Conservation (phyloP, 768 basidiomycete genomes). For the Butyriboletus loyo region DNA sequence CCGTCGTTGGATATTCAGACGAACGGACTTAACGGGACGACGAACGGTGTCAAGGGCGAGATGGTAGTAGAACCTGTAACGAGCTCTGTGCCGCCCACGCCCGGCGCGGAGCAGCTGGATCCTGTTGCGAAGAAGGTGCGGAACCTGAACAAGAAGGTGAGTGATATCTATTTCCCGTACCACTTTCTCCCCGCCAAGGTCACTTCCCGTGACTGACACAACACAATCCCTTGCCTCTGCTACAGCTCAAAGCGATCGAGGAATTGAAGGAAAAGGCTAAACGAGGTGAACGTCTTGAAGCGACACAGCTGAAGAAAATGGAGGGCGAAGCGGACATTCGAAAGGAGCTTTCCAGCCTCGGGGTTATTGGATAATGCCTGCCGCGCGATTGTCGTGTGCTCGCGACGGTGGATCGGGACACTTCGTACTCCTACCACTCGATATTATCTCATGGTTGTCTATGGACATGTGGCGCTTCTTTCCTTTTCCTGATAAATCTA, state of each 20-base stretch:
- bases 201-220: not conserved
- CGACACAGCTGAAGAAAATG: constrained; percentile 96
- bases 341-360: constrained; percentile 61
- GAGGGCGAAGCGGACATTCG: constrained; percentile 84
- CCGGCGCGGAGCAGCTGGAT: constrained; percentile 65
- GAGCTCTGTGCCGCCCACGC: constrained; percentile 46
- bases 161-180: not conserved
- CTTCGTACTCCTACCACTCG: not conserved
- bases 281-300: constrained; percentile 88
- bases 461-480: not conserved
- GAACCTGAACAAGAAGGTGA: constrained; percentile 93
- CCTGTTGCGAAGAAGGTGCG: constrained; percentile 88
- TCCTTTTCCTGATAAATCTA: constrained; percentile 4
- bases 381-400: not conserved
- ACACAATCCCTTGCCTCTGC: not conserved
- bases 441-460: not conserved
- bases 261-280: constrained; percentile 92
- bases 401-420: not conserved
- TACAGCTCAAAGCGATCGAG: constrained; percentile 95
- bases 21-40: constrained; percentile 19
- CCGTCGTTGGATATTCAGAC: constrained; percentile 39
- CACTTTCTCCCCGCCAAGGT: not conserved
- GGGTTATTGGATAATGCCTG: constrained; percentile 13
- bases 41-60: constrained; percentile 16
- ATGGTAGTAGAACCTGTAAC: constrained; percentile 4